phyloP scores from a whole-genome alignment of 495 filamentous ascomycete species.

The Penicillium subrubescens region DNA sequence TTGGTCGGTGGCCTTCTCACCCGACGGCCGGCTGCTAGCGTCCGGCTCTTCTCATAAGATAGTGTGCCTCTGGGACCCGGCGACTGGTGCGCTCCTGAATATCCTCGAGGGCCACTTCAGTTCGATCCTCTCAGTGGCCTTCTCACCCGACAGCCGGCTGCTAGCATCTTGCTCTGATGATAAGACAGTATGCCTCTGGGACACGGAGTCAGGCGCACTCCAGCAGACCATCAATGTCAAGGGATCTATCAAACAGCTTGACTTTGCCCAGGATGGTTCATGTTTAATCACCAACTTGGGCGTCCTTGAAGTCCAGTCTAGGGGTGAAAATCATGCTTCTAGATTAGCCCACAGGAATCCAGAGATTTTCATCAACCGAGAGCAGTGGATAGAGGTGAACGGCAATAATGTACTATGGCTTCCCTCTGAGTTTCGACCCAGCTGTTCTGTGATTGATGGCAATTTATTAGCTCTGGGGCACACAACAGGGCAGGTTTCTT shows the following conservation, averaged over 20 bases:
- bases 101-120: slow-evolving; percentile 20
- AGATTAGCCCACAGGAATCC: no score
- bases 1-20: not conserved
- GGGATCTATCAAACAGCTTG: no score
- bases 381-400: slow-evolving; percentile 29
- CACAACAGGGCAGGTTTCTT: not conserved
- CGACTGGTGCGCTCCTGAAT: not conserved
- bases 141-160: slow-evolving; percentile 29
- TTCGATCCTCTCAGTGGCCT: slow-evolving; percentile 10
- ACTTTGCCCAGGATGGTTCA: no score
- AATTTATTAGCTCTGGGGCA: not conserved
- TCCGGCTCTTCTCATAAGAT: not conserved
- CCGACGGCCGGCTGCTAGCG: not conserved
- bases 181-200: slow-evolving; percentile 27
- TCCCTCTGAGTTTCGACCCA: slow-evolving; percentile 31
- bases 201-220: not conserved
- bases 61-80: slow-evolving; percentile 44
- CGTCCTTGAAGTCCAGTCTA: no score
- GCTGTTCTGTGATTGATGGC: slow-evolving; percentile 14
- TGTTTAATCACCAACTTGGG: no score
- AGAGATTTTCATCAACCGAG: slow-evolving; percentile 9
- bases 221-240: no score
- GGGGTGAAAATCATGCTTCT: no score
- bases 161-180: slow-evolving; percentile 38
- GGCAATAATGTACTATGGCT: slow-evolving; percentile 32